phyloP scores from a whole-genome alignment of 352 stramenopile species.

The Phytopythium kandeliae region DNA sequence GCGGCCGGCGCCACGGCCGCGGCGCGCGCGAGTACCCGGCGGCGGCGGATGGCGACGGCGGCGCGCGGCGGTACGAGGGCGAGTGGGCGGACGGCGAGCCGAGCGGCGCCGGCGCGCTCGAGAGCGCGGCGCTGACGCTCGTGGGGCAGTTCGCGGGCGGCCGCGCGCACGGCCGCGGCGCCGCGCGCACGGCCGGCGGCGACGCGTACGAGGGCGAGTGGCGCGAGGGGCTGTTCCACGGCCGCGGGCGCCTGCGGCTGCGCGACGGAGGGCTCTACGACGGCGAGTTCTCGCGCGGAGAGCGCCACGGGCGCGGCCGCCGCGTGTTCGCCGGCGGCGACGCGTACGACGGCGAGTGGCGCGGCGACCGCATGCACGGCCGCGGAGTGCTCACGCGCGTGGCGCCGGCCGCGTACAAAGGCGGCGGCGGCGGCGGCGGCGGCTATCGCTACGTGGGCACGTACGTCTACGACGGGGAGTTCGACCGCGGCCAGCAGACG shows the following conservation, averaged over 20 bases:
- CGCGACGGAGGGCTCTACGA: constrained; percentile 52
- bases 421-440: not conserved
- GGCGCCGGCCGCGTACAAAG: constrained; percentile 1
- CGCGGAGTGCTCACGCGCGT: constrained; percentile 28
- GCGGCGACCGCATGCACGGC: constrained; percentile 53
- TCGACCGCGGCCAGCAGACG: constrained; percentile 36
- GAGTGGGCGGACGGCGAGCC: constrained; percentile 56
- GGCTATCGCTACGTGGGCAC: constrained; percentile 4
- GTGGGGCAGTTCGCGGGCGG: constrained; percentile 53
- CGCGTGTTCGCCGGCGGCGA: constrained; percentile 50
- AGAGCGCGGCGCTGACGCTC: constrained; percentile 43
- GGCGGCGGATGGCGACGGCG: constrained; percentile 14
- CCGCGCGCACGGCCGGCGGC: constrained; percentile 49
- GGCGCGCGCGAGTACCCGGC: constrained; percentile 52
- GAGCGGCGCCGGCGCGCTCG: constrained; percentile 48
- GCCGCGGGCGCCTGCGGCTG: constrained; percentile 37
- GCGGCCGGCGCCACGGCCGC: constrained; percentile 51
- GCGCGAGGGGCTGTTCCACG: constrained; percentile 32
- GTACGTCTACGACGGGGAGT: constrained; percentile 45
- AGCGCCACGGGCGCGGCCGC: constrained; percentile 43
- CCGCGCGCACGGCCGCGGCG: constrained; percentile 46
- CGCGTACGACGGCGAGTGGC: constrained; percentile 54
- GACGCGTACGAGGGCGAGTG: constrained; percentile 73
- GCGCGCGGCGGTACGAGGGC: constrained; percentile 51
- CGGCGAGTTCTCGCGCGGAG: constrained; percentile 35